Evolutionary conservation across 2,329 filamentous ascomycete species (phyloP).

Genomic region (Dothiorella sarmentorum): DNA sequence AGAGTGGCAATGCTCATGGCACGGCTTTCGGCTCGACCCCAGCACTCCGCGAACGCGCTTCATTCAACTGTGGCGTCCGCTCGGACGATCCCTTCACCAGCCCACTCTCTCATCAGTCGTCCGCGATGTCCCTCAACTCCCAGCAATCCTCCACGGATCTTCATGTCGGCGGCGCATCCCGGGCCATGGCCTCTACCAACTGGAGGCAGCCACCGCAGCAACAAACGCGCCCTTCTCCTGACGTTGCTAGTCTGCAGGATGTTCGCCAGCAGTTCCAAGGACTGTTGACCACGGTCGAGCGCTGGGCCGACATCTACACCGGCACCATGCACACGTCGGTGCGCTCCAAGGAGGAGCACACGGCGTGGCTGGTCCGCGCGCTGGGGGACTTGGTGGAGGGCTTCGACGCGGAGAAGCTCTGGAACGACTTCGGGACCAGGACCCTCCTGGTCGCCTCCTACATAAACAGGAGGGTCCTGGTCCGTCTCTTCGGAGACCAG

Average conservation of each 20-base stretch:
- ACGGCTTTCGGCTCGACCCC: not conserved
- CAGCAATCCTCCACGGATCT: not conserved
- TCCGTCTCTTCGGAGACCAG: not conserved
- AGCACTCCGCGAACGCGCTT: not conserved
- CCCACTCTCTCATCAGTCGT: not conserved
- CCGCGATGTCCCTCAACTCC: not conserved
- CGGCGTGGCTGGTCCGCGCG: not conserved
- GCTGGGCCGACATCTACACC: not conserved
- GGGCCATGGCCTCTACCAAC: not conserved
- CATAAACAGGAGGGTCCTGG: not conserved
- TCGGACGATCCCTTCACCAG: not conserved
- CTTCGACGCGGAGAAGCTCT: not conserved
- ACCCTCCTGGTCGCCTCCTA: not conserved
- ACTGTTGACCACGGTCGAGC: not conserved
- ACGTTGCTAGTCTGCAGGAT: not conserved
- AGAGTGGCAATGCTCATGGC: not conserved
- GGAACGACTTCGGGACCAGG: not conserved
- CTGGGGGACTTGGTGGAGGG: not conserved
- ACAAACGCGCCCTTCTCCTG: not conserved
- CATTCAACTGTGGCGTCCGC: not conserved
- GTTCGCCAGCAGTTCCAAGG: not conserved
- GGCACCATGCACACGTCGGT: constrained; percentile 6
- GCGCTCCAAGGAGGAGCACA: not conserved
- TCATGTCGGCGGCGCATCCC: not conserved
- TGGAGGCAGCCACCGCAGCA: not conserved